These are phyloP conservation scores for Schizosaccharomyces octosporus DNA, from an alignment of 805 yeast species.

Conservation along the genomic window DNA sequence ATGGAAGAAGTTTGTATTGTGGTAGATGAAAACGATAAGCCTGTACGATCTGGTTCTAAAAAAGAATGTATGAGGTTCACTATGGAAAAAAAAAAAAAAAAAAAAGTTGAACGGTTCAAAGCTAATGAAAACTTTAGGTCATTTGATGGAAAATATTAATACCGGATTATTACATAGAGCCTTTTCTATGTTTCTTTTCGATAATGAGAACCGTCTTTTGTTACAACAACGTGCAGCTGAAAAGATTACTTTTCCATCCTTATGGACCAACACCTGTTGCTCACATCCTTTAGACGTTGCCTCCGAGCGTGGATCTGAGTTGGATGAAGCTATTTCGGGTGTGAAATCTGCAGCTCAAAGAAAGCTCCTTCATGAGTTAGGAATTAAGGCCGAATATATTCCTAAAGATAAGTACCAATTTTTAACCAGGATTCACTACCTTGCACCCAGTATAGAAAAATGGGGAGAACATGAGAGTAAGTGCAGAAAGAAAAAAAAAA, in stretches of 20 bases:
- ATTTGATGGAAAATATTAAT: constrained; percentile 61
- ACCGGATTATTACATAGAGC: constrained; percentile 82
- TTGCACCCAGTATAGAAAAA: constrained; percentile 46
- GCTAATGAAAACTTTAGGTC: constrained; percentile 8
- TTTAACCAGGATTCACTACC: constrained; percentile 83
- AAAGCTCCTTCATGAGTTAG: constrained; percentile 79
- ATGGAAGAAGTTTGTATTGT: constrained; percentile 96
- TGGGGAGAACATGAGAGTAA: constrained; percentile 90
- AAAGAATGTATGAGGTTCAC: constrained; percentile 29
- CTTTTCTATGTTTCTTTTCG: constrained; percentile 81
- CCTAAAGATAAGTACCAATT: constrained; percentile 51
- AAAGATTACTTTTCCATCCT: constrained; percentile 78
- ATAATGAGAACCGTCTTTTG: constrained; percentile 46
- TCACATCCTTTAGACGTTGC: constrained; percentile 83
- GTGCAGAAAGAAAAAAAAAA: background rate
- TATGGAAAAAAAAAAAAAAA: background rate
- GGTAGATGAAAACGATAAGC: constrained; percentile 61
- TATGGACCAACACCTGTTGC: constrained; percentile 99
- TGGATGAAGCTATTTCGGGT: constrained; percentile 45
- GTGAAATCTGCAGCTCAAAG: constrained; percentile 75
- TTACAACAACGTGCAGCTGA: constrained; percentile 91
- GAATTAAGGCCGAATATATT: constrained; percentile 31
- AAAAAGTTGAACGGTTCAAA: too few species aligned
- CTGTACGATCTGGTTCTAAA: constrained; percentile 84
- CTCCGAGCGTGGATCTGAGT: constrained; percentile 46